Base-by-base conservation (phyloP, 2,329 filamentous ascomycete genomes). In the Didymella exigua region DNA sequence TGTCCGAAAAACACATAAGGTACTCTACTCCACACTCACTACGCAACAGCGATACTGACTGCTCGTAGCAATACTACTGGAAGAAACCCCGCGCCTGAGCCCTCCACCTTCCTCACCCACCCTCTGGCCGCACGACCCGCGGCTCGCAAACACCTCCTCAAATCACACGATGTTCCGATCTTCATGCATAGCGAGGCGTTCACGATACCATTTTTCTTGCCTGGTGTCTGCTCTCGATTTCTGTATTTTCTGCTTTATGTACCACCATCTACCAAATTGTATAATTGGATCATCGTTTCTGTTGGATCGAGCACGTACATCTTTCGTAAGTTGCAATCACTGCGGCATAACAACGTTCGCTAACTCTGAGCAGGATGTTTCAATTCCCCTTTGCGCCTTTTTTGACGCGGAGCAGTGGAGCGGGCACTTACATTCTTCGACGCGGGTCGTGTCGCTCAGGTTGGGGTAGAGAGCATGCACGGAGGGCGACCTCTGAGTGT, bases 1-100 rank as follows among this genome's bases (percentile, higher is more conserved):
- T 70, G 97, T 95, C 71, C 85, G 95, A 69, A 98, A 97, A 79
- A 91, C 95, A 73, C 95, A 99, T 77, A 98, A 98, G 90, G 93
- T 98, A 84, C 80, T 14, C 5, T 23, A 44, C 9, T 21, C 21
- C 19, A 47, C 50, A 27, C 30, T 16, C n/a, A 11, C 7, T 23
- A 7, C 18, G 6, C 14, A 10, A 21, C 18, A 13, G 2, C 34
- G n/a, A 8, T 49, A 34, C 60, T 69, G 48, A 69, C 51, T 29
- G 29, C 2, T 5, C 13, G 16, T 60, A 89, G 86, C 86, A 88
- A 89, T 88, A 89, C 74, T 89, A 85, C 77, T 89, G 86, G 86
- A 86, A 86, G 67, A 84, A 85, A 66, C 86, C 86, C 19, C 76
- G 78, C 31, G 65, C 67, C 40, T 73, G 59, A 69, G 45, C 50